Percentiles rank a stretch among this genome's conserved stretches.
Evolutionary conservation across 1,284 basidiomycete genomes (phyloP).

Genomic region (Ustilago curta): DNA sequence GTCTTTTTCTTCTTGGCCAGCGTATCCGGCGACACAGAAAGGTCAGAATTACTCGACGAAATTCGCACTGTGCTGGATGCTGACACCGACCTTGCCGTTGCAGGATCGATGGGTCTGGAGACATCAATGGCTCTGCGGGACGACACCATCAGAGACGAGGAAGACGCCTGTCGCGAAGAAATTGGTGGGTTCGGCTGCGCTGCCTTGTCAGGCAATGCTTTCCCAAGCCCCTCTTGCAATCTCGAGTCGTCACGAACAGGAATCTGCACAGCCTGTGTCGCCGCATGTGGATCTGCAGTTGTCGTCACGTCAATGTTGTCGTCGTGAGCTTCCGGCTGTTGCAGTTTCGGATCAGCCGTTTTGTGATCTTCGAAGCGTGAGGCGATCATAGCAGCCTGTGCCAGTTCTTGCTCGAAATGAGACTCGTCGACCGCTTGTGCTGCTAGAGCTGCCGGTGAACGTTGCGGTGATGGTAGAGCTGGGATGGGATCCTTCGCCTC

Average conservation of each 20-base stretch:
- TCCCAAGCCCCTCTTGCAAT: neutral
- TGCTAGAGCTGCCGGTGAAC: neutral
- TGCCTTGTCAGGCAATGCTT: conserved; percentile 4
- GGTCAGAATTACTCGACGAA: conserved; percentile 1
- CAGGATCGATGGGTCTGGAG: conserved; percentile 33
- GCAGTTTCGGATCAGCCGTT: neutral
- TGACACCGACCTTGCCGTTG: neutral
- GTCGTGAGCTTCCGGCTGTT: neutral
- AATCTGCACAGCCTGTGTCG: neutral
- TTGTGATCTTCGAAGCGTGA: conserved; percentile 27
- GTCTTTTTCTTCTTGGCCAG: conserved; percentile 35
- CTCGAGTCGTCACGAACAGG: too few species aligned
- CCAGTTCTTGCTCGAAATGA: conserved; percentile 18
- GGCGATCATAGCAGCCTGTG: conserved; percentile 34
- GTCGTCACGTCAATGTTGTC: neutral
- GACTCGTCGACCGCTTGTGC: conserved; percentile 6
- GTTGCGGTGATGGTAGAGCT: conserved; percentile 1
- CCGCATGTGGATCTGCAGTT: neutral
- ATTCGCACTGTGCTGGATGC: conserved; percentile 1
- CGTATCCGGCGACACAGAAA: conserved; percentile 25
- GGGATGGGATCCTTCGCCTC: conserved; percentile 16
- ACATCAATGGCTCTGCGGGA: conserved; percentile 45
- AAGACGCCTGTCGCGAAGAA: conserved; percentile 19
- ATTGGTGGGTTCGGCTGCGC: neutral
- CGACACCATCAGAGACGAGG: conserved; percentile 5